Evolutionary conservation across 768 basidiomycete species (phyloP).

Genomic region (Suillus paluster): DNA sequence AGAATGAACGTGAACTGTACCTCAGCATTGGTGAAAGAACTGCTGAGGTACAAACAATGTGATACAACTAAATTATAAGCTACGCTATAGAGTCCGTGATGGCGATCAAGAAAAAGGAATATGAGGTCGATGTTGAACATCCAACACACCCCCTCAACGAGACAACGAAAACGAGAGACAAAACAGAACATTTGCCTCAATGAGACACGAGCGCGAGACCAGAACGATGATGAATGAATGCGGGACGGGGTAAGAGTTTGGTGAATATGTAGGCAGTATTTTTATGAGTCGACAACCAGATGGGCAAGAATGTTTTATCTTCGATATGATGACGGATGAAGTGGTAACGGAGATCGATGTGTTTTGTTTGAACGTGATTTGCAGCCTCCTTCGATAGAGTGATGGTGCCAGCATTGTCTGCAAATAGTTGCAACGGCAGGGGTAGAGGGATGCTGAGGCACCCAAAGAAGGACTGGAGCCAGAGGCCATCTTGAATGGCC

Average conservation of each 20-base stretch:
- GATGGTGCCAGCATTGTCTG: background rate
- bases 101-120: no score
- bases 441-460: background rate
- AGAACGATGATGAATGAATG: conserved; percentile 19
- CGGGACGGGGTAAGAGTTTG: conserved; percentile 1
- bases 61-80: no score
- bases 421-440: no score
- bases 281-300: background rate
- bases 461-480: no score
- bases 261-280: conserved; percentile 2
- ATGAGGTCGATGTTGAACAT: background rate
- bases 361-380: background rate
- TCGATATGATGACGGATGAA: background rate
- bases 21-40: no score
- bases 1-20: no score
- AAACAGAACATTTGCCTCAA: background rate
- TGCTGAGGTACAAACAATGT: no score
- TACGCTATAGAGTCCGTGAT: no score
- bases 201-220: background rate
- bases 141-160: background rate
- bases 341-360: background rate
- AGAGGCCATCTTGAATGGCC: background rate
- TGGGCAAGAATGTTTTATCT: background rate
- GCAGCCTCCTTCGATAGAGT: background rate
- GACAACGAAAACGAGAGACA: no score